Evolutionary conservation across 148 eudicot species (phyloP), one percentile per base, ranked within the genome.

Genomic region (Fallopia convolvulus): DNA sequence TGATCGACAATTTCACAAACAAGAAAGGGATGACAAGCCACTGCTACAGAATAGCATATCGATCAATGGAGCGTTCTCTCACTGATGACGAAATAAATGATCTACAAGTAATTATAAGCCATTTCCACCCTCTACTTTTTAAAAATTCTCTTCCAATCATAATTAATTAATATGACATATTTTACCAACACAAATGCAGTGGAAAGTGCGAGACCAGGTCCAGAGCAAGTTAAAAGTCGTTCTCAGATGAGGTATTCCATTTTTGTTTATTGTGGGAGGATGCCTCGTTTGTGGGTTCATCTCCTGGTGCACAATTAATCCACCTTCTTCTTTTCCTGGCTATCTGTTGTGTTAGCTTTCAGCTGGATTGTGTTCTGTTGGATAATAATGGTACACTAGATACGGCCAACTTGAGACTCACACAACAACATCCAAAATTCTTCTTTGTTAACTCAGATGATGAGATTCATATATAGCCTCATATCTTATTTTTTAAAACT

Each of bases 1-100:
- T 92, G 79, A 91, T 91, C 18, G 97, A 95, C 85, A 87, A 89
- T 80, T 94, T 95, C 80, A 89, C 91, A 48, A 92, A 92, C 84
- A 91, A 91, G 88, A 92, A 92, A 81, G 97, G 97, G 80, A 90
- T 91, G 97, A 95, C 97, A 9, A 95, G 99, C 79, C 97, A 95
- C 56, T 95, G 99, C 72, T 95, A 95, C 75, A 84, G 99, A 79
- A 92, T 92, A 50, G 87, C 91, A 73, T 94, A 88, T 81, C 92
- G 97, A 61, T 95, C 99, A 72, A 92, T 95, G 99, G 97, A 95
- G 82, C 96, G 94, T 30, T 92, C 99, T 77, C 94, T 95, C 65
- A 92, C 97, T 46, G 94, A 95, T 70, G 99, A 90, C 74, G 99
- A 95, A 78, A 89, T 92, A 74, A 91, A 92, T 41, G 90, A 88